These are phyloP conservation scores for Sophora flavescens DNA, from an alignment of 306 rosid genomes.

Conservation along the genomic window DNA sequence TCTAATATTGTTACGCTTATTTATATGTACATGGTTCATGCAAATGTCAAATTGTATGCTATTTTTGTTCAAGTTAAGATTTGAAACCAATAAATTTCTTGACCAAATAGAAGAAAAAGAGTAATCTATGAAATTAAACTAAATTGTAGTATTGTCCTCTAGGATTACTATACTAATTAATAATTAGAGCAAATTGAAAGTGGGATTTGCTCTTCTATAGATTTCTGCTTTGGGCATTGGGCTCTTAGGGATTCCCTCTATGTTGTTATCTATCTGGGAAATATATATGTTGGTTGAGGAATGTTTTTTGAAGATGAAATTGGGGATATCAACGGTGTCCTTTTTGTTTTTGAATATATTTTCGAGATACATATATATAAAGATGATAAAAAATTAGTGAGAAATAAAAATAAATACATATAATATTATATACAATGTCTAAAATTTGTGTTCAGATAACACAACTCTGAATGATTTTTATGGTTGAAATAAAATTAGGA, in stretches of 20 bases:
- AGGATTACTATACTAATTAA: neutral
- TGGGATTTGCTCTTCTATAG: conserved; percentile 66
- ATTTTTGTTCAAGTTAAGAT: neutral
- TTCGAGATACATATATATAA: no score
- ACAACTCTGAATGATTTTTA: no score
- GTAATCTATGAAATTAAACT: neutral
- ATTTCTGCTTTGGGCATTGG: conserved; percentile 58
- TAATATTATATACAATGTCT: no score
- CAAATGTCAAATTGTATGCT: conserved; percentile 7
- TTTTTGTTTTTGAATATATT: no score
- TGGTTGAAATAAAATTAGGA: no score
- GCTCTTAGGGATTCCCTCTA: conserved; percentile 88
- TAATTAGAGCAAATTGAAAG: conserved; percentile 50
- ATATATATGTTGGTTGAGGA: no score
- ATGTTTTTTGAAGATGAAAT: no score
- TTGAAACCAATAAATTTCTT: neutral
- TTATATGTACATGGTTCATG: conserved; percentile 20
- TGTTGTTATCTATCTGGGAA: conserved; percentile 41
- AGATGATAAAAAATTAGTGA: no score
- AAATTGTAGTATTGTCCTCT: neutral
- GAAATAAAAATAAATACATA: no score
- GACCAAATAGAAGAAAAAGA: neutral
- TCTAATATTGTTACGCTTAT: neutral
- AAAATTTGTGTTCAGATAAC: no score
- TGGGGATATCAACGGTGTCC: no score